A percentile compares a stretch with the other conserved stretches of the same genome.
Evolutionary conservation across 257 asterid genomes (phyloP).

Genomic region (Nicotiana attenuata): DNA sequence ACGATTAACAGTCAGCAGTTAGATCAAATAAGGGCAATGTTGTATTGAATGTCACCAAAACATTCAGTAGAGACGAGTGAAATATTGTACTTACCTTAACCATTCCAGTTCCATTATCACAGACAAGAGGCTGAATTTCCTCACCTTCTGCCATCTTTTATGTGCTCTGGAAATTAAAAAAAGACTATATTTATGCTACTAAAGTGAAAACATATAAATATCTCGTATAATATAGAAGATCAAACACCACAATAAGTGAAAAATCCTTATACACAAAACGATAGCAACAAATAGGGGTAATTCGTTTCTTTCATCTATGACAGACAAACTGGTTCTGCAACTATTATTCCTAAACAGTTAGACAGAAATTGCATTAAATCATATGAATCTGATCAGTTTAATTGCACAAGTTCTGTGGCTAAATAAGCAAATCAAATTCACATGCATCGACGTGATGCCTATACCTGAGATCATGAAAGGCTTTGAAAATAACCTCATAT

Average conservation of each 20-base stretch:
- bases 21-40: not conserved
- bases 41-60: not conserved
- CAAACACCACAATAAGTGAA: not conserved
- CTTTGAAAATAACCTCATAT: not conserved
- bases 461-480: not conserved
- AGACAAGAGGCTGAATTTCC: constrained; percentile 19
- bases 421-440: not conserved
- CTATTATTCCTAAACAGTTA: not conserved
- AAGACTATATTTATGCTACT: not conserved
- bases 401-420: not conserved
- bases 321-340: not conserved
- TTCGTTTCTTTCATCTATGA: not conserved
- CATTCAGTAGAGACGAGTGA: not conserved
- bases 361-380: not conserved
- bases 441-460: not conserved
- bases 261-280: not conserved
- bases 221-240: not conserved
- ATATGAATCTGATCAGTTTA: not conserved
- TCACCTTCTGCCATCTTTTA: constrained; percentile 21
- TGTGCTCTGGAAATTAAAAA: not conserved
- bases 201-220: not conserved
- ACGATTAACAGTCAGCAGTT: not conserved
- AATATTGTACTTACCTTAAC: constrained; percentile 1
- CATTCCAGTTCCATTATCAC: constrained; percentile 23
- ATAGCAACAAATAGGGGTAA: not conserved